Percentiles rank a stretch among this genome's conserved stretches.
Conservation (phyloP, 2,329 filamentous ascomycete species). For the Fusarium tricinctum region DNA sequence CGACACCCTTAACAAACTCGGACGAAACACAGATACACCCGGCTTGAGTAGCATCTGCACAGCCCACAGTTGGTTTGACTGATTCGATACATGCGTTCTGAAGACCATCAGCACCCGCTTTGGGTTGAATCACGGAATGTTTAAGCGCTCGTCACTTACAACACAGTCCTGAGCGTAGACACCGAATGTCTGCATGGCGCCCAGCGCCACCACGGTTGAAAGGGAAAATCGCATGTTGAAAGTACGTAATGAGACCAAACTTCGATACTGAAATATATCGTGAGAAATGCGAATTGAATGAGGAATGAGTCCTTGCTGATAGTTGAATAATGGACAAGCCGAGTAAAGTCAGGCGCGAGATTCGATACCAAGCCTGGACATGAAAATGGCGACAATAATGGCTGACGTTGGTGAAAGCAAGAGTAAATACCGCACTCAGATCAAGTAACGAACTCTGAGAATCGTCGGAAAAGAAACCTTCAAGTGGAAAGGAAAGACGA, state of each 20-base stretch:
- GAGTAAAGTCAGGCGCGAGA: neutral
- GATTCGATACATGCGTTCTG: conserved; percentile 35
- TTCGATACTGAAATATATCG: conserved; percentile 17
- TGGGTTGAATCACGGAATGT: neutral
- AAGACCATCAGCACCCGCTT: conserved; percentile 24
- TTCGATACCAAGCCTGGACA: conserved; percentile 7
- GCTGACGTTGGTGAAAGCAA: conserved; percentile 10
- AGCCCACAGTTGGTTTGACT: conserved; percentile 38
- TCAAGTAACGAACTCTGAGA: conserved; percentile 7
- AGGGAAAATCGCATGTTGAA: conserved; percentile 50
- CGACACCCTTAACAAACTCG: conserved; percentile 55
- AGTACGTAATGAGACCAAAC: conserved; percentile 7
- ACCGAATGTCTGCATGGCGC: conserved; percentile 46
- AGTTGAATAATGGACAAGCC: neutral
- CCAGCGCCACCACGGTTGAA: conserved; percentile 50
- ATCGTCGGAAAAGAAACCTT: conserved; percentile 20
- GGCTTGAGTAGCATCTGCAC: conserved; percentile 50
- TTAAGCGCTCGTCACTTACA: conserved; percentile 47
- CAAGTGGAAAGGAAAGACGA: conserved; percentile 34
- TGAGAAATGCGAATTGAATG: neutral
- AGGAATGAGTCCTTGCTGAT: neutral
- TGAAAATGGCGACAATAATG: conserved; percentile 3
- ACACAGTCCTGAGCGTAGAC: conserved; percentile 51
- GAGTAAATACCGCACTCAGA: conserved; percentile 23
- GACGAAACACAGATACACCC: conserved; percentile 59